A percentile compares a stretch with the other conserved stretches of the same genome.
Conservation (phyloP, 805 yeast species). For the Pichia cabralensis region DNA sequence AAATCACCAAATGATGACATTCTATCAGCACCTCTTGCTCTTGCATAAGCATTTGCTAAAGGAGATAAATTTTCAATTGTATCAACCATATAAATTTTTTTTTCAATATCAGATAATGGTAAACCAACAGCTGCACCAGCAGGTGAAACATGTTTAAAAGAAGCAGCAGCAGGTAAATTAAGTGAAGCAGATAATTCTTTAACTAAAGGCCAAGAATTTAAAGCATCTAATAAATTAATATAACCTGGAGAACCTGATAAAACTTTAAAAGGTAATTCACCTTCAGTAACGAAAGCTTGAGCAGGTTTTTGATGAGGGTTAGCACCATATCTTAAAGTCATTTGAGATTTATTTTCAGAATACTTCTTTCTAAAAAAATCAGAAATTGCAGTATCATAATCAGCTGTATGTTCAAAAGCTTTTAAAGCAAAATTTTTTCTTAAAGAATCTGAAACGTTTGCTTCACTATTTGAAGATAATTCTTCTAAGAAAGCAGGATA, state of each 20-base stretch:
- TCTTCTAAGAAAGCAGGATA: constrained; percentile 82
- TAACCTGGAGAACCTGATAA: constrained; percentile 95
- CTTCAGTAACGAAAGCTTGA: constrained; percentile 83
- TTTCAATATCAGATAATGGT: constrained; percentile 84
- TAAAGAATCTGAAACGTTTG: constrained; percentile 62
- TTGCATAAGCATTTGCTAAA: constrained; percentile 94
- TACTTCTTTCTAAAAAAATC: constrained; percentile 97
- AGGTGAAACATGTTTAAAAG: constrained; percentile 97
- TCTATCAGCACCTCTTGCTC: constrained; percentile 99
- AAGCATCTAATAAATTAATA: constrained; percentile 91
- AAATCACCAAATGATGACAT: constrained; percentile 99
- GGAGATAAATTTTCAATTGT: constrained; percentile 95
- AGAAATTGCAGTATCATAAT: constrained; percentile 89
- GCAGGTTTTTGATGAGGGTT: constrained; percentile 99
- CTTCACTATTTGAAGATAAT: constrained; percentile 34
- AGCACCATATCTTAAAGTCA: constrained; percentile 95
- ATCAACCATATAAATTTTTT: constrained; percentile 88
- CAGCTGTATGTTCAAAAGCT: constrained; percentile 98
- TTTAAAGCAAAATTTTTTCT: constrained; percentile 84
- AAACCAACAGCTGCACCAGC: constrained; percentile 98
- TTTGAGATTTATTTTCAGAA: constrained; percentile 79
- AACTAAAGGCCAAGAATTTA: constrained; percentile 98
- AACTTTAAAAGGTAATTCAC: constrained; percentile 89
- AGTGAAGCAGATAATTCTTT: constrained; percentile 91
- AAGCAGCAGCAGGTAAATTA: constrained; percentile 96